phyloP scores from a whole-genome alignment of 2,329 filamentous ascomycete species.

The Samsoniella hepiali region DNA sequence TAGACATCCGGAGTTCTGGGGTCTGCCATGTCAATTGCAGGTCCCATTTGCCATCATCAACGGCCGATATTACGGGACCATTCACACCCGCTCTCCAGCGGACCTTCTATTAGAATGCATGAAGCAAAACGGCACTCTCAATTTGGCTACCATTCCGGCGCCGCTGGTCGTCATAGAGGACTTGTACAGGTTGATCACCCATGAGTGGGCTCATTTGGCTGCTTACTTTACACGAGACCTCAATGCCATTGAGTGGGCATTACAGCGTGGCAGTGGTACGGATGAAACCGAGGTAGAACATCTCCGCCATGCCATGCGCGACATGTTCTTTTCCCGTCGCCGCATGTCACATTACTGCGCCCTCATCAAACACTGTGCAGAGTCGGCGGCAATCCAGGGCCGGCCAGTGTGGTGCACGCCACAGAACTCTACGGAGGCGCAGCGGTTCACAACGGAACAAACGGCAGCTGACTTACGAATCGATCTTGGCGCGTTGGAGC shows the following conservation, averaged over 20 bases:
- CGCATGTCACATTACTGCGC: constrained; percentile 16
- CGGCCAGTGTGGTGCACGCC: constrained; percentile 16
- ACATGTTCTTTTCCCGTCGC: constrained; percentile 18
- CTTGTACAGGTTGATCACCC: constrained; percentile 8
- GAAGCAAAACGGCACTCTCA: constrained; percentile 4
- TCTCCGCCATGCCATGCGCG: constrained; percentile 17
- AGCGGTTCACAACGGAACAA: neutral
- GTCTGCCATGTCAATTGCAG: constrained; percentile 11
- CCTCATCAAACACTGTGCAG: constrained; percentile 9
- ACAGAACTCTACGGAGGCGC: constrained; percentile 6
- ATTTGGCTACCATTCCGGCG: neutral
- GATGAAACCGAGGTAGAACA: constrained; percentile 1
- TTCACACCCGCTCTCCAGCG: constrained; percentile 11
- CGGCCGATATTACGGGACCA: constrained; percentile 10
- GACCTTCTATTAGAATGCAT: constrained; percentile 12
- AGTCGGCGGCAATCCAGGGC: constrained; percentile 1
- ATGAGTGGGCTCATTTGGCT: constrained; percentile 18
- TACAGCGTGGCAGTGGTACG: constrained; percentile 18
- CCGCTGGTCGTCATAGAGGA: constrained; percentile 14
- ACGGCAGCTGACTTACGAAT: constrained; percentile 4
- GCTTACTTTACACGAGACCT: constrained; percentile 19
- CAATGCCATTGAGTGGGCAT: constrained; percentile 20
- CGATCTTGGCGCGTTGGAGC: constrained; percentile 14
- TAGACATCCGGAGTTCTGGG: constrained; percentile 13
- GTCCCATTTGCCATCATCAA: constrained; percentile 13